These are phyloP conservation scores for Gnomoniopsis sp. DNA, from an alignment of 2,329 filamentous ascomycete genomes.

Conservation along the genomic window DNA sequence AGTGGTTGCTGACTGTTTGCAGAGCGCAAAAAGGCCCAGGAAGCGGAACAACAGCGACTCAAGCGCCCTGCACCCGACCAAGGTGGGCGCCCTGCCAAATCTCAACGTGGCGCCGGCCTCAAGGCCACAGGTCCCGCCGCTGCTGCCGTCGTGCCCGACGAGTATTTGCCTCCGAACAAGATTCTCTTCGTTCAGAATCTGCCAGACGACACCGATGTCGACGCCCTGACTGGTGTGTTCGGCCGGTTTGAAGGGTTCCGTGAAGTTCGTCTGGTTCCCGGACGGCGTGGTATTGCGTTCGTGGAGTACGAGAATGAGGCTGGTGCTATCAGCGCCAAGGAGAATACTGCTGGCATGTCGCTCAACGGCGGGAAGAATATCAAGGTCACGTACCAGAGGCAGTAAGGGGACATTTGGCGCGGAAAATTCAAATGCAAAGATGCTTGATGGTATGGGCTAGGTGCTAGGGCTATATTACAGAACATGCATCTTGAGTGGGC, in stretches of 20 bases:
- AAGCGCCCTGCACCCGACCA: slow-evolving; percentile 56
- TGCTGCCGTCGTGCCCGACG: slow-evolving; percentile 82
- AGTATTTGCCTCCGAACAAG: slow-evolving; percentile 96
- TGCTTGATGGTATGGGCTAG: neutral
- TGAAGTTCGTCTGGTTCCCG: slow-evolving; percentile 86
- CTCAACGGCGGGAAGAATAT: slow-evolving; percentile 76
- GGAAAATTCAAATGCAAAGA: neutral
- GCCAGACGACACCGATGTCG: slow-evolving; percentile 80
- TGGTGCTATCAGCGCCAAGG: slow-evolving; percentile 89
- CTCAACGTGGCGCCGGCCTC: slow-evolving; percentile 67
- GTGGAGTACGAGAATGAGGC: slow-evolving; percentile 92
- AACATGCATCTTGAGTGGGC: slow-evolving; percentile 10
- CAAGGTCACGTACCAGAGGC: slow-evolving; percentile 94
- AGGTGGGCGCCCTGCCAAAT: slow-evolving; percentile 62
- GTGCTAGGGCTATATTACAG: neutral
- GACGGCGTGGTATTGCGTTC: slow-evolving; percentile 85
- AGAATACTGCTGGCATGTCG: slow-evolving; percentile 82
- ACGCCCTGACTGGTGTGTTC: slow-evolving; percentile 77
- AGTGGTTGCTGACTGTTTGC: slow-evolving; percentile 1
- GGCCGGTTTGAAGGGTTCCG: slow-evolving; percentile 89
- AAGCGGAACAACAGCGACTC: slow-evolving; percentile 72
- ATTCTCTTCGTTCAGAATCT: slow-evolving; percentile 92
- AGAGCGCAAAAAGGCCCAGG: slow-evolving; percentile 77
- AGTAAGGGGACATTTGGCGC: slow-evolving; percentile 46
- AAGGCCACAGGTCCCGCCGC: slow-evolving; percentile 69